Evolutionary conservation across 2,329 filamentous ascomycete species (phyloP).

Genomic region (Pseudogymnoascus destructans): DNA sequence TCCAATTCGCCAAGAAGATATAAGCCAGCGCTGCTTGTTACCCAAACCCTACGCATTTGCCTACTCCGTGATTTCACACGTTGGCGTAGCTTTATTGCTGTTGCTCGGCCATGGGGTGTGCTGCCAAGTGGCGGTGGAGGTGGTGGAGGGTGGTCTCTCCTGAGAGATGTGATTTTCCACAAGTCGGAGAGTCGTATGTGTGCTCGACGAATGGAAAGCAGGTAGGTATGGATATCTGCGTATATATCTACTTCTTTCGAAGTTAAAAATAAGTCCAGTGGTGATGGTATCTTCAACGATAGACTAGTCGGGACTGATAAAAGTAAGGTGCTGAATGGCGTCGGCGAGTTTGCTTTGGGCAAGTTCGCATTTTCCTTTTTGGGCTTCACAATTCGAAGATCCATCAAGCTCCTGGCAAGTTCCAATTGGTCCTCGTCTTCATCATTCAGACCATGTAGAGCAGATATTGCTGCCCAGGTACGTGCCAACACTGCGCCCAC

Average conservation of each 20-base stretch:
- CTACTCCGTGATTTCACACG: constrained; percentile 49
- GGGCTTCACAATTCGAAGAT: constrained; percentile 47
- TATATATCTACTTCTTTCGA: constrained; percentile 65
- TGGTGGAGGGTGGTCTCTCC: constrained; percentile 64
- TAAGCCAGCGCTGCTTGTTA: constrained; percentile 71
- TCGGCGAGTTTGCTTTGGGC: constrained; percentile 12
- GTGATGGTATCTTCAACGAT: constrained; percentile 58
- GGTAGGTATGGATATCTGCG: constrained; percentile 73
- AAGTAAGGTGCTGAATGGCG: constrained; percentile 65
- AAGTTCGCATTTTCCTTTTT: constrained; percentile 27
- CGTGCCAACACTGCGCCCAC: constrained; percentile 62
- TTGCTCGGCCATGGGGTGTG: constrained; percentile 44
- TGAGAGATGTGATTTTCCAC: constrained; percentile 72
- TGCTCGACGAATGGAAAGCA: constrained; percentile 72
- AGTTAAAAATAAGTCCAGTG: constrained; percentile 77
- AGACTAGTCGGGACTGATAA: constrained; percentile 65
- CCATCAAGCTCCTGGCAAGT: constrained; percentile 63
- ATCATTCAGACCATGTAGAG: constrained; percentile 53
- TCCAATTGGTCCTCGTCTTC: constrained; percentile 70
- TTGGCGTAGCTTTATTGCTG: constrained; percentile 47
- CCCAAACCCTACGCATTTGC: constrained; percentile 75
- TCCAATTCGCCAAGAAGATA: constrained; percentile 85
- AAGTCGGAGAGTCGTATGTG: constrained; percentile 73
- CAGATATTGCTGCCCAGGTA: constrained; percentile 69
- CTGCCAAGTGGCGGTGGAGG: constrained; percentile 50